phyloP scores from a whole-genome alignment of 1,284 basidiomycete species.

The Ceratobasidium sp. region DNA sequence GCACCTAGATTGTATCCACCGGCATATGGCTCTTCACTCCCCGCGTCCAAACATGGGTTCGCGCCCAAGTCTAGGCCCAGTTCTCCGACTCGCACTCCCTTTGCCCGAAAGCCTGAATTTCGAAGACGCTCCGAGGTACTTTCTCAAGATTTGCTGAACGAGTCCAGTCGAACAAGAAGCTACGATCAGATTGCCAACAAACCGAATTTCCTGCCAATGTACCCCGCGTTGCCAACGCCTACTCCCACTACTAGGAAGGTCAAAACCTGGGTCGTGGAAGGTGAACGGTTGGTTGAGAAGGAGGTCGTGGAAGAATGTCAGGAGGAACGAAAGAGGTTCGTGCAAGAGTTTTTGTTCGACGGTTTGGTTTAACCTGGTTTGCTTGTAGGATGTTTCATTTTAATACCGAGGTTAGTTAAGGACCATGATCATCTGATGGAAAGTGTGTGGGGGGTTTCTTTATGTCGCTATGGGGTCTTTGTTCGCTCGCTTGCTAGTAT shows the following conservation, averaged over 20 bases:
- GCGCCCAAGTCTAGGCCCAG: conserved; percentile 12
- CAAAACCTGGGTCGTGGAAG: conserved; percentile 18
- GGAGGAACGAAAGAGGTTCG: conserved; percentile 31
- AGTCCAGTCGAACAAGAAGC: conserved; percentile 20
- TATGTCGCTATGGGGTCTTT: background rate
- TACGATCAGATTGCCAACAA: conserved; percentile 12
- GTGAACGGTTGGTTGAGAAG: conserved; percentile 20
- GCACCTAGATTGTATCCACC: conserved; percentile 28
- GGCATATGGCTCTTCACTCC: conserved; percentile 16
- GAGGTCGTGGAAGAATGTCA: conserved; percentile 26
- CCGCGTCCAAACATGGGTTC: conserved; percentile 23
- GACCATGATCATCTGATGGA: background rate
- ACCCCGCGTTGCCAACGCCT: conserved; percentile 20
- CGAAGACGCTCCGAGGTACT: conserved; percentile 22
- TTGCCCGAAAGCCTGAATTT: background rate
- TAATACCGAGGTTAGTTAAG: conserved; percentile 13
- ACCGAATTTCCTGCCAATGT: conserved; percentile 23
- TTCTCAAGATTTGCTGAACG: conserved; percentile 5
- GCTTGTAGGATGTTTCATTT: conserved; percentile 21
- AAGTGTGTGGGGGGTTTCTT: background rate
- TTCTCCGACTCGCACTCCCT: conserved; percentile 4
- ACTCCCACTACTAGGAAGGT: conserved; percentile 19
- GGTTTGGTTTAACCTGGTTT: background rate
- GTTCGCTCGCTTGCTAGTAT: background rate
- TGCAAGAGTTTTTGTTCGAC: background rate